Percentiles rank a stretch among this genome's conserved stretches.
Evolutionary conservation across 257 asterid species (phyloP).

Genomic region (Verbena officinalis): DNA sequence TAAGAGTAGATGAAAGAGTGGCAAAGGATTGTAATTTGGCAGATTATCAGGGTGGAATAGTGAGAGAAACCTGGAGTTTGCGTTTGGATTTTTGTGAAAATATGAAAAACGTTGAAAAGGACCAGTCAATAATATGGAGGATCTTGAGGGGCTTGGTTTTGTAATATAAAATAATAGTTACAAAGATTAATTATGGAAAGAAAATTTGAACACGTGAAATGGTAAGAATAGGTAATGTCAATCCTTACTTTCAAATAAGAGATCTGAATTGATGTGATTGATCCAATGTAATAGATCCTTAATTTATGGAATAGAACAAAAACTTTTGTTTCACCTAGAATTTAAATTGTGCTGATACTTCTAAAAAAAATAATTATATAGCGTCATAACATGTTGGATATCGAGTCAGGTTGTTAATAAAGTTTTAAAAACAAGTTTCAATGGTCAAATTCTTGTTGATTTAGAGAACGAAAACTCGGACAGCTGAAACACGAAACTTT

Average conservation of each 20-base stretch:
- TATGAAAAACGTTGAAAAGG: conserved; percentile 14
- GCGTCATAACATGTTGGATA: too few relatives aligned
- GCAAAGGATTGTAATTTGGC: conserved; percentile 21
- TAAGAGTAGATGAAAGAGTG: conserved; percentile 18
- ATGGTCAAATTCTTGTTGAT: neutral
- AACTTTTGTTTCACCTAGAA: too few relatives aligned
- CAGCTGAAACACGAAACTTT: neutral
- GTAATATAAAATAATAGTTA: neutral
- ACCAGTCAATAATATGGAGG: neutral
- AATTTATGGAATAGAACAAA: too few relatives aligned
- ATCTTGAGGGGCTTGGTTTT: conserved; percentile 9
- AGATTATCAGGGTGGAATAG: neutral
- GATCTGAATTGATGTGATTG: too few relatives aligned
- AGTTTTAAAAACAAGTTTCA: too few relatives aligned
- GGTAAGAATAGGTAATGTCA: neutral
- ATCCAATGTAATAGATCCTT: too few relatives aligned
- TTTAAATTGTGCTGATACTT: too few relatives aligned
- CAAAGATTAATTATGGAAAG: neutral
- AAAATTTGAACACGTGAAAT: neutral
- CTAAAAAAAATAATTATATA: too few relatives aligned
- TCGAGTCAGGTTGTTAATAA: too few relatives aligned
- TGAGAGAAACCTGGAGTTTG: neutral
- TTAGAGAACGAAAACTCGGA: neutral
- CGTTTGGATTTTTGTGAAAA: neutral
- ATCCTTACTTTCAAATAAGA: neutral